Base-by-base conservation (phyloP, 441 rosid species). In the Bocquillonia castaneifolia region DNA sequence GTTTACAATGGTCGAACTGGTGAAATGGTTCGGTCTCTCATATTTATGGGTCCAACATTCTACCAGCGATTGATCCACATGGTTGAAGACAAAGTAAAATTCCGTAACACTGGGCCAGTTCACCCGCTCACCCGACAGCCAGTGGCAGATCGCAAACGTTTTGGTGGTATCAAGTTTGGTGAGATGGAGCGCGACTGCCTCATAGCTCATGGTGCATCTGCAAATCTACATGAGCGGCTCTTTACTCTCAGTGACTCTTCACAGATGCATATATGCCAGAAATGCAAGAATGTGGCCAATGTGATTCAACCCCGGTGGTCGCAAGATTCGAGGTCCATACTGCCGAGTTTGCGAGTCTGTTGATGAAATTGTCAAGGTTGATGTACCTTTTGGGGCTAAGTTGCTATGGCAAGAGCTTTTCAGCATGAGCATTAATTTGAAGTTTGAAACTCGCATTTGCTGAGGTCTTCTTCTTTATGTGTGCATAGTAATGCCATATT, bases 101-200 rank as follows among this genome's bases (percentile, higher is more conserved):
- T 92, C 72, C 85, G 96, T 28, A 94, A 94, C 85, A 92, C 97
- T 0, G 98, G 99, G 14, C 94, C 94, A 2, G 92, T 92, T 23
- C 94, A 92, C 79, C 98, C 98, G 0, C 96, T 94, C 47, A 88
- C 98, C 3, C 64, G 90, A 29, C 98, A 88, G 78, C 96, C 92
- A 6, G 98, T 94, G 20, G 89, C 94, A 5, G 96, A 93, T 67
- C 77, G 96, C 29, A 93, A 93, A 69, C 80, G 93, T 20, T 92
- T 84, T 34, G 99, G 94, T 0, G 98, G 98, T 6, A 81, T 92
- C 70, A 88, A 90, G 79, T 92, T 94, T 14, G 97, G 98, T 17
- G 97, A 92, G 74, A 92, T 94, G 97, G 97, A 92, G 75, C 82
- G 91, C 2, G 98, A 92, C 74, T 92, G 94, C 72, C 90, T 94